Base-by-base conservation (phyloP, 2,329 filamentous ascomycete species). In the Tympanopsis confertula region DNA sequence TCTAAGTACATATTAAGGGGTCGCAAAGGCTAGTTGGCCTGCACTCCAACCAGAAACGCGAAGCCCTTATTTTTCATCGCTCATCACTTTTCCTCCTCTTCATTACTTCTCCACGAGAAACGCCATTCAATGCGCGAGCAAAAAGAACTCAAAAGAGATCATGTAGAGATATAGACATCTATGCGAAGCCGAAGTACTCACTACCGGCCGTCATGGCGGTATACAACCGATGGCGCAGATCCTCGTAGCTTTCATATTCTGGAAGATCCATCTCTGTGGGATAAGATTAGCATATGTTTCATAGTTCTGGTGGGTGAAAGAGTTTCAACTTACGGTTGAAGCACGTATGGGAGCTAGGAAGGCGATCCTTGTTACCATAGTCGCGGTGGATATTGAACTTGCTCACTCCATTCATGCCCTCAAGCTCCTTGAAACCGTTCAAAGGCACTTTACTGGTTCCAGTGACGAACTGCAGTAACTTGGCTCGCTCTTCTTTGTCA, bases 381-480 rank as follows among this genome's bases (percentile, higher is more conserved):
- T 96, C 91, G 46, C 91, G 86, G 57, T 98, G 91, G 45, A 98
- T 96, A 59, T 96, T 98, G 78, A 98, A 98, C 46, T 86, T 81
- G 60, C 84, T 94, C 58, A 96, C 81, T 28, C 91, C 91, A 54
- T 98, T 96, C 91, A 98, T 98, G 47, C 91, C 93, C 65, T 98
- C 93, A 5, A 98, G 74, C 60, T 98, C 91, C 65, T 94, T 95
- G 72, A 98, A 98, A 12, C 91, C 91, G 50, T 98, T 98, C 36
- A 98, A 77, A 28, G 91, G 91, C 35, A 98, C 93, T 64, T 98
- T 98, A 58, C 85, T 93, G 14, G 93, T 98, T 56, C 91, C 91
- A 1, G 93, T 98, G 47, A 98, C 91, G 57, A 98, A 98, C 54
- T 98, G 91, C 33, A 98, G 72, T 44, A 98, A 68, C 62, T 98